Evolutionary conservation across 192 early-diverging fungal species (phyloP).

Genomic region (Mortierella hygrophila): DNA sequence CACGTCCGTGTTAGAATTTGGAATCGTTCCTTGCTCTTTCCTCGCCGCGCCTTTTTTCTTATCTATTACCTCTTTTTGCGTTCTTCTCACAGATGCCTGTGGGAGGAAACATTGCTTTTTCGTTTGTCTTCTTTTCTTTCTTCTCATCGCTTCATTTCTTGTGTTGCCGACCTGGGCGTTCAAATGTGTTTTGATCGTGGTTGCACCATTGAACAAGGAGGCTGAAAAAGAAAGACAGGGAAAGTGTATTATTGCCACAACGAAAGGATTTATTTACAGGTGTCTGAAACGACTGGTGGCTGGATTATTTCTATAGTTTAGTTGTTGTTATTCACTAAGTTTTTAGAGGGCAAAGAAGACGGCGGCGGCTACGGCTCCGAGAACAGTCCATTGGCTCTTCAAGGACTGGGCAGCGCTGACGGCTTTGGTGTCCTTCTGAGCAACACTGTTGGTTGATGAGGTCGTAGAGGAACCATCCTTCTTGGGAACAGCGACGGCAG

Average conservation of each 20-base stretch:
- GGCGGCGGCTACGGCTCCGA: conserved; percentile 4
- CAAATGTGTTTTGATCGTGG: neutral
- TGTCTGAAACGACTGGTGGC: neutral
- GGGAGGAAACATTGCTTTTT: neutral
- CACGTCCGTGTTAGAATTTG: conserved; percentile 18
- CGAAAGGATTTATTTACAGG: neutral
- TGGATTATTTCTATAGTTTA: neutral
- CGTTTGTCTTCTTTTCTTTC: neutral
- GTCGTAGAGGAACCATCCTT: neutral
- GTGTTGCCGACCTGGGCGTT: too few species aligned
- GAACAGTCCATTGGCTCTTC: conserved; percentile 25
- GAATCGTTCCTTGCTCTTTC: neutral
- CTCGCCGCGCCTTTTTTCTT: neutral
- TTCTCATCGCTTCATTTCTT: too few species aligned
- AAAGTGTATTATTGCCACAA: neutral
- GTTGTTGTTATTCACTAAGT: neutral
- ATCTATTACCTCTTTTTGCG: neutral
- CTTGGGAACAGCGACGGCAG: neutral
- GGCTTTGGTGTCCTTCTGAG: neutral
- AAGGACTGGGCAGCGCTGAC: conserved; percentile 20
- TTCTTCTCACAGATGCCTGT: too few species aligned
- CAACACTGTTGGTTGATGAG: neutral
- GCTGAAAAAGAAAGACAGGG: neutral
- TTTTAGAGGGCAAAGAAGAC: conserved; percentile 21
- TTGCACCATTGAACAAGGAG: neutral